phyloP scores from a whole-genome alignment of 2,329 filamentous ascomycete genomes.

The Xylariaceae sp. region DNA sequence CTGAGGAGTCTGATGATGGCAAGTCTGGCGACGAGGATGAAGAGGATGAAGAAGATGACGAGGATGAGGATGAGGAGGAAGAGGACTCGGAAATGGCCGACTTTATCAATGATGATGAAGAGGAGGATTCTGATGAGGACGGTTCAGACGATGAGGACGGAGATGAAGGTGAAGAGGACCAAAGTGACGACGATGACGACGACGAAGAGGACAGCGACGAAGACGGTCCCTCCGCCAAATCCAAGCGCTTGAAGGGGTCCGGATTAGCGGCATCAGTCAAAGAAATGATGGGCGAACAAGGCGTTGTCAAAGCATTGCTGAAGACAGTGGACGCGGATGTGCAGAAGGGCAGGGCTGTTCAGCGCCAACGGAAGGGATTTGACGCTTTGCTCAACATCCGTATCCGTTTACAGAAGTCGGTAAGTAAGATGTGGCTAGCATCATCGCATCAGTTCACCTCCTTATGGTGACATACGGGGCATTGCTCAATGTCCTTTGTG shows the following conservation, averaged over 20 bases:
- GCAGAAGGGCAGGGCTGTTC: conserved; percentile 80
- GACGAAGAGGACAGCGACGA: conserved; percentile 20
- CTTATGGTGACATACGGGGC: neutral
- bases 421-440: conserved; percentile 3
- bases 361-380: conserved; percentile 77
- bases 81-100: conserved; percentile 7
- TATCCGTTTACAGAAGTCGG: conserved; percentile 86
- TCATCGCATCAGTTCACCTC: neutral
- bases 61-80: conserved; percentile 20
- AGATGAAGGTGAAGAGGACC: conserved; percentile 31
- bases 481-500: neutral
- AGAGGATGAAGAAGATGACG: neutral
- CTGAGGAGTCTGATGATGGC: conserved; percentile 17
- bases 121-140: conserved; percentile 10
- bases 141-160: conserved; percentile 30
- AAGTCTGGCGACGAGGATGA: conserved; percentile 10
- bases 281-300: conserved; percentile 65
- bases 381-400: conserved; percentile 84
- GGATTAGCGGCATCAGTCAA: conserved; percentile 53
- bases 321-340: conserved; percentile 70
- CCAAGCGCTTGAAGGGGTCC: conserved; percentile 30
- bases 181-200: conserved; percentile 10
- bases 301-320: conserved; percentile 54
- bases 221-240: conserved; percentile 30
- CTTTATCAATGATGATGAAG: conserved; percentile 26